phyloP scores from a whole-genome alignment of 108 stramenopile species.

The Nitzschia palea region DNA sequence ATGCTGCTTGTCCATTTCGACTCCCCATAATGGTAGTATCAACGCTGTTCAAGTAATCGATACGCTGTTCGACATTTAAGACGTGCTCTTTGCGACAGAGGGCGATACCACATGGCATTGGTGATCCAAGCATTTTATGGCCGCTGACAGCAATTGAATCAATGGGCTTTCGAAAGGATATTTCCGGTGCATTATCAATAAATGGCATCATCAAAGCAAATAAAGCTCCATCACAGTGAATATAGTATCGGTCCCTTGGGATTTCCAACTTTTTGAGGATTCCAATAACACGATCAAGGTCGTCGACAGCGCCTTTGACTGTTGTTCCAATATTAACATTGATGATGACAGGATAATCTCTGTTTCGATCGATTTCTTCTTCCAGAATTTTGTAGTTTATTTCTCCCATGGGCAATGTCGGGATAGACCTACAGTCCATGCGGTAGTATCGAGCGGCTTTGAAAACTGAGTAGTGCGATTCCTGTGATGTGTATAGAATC shows the following conservation, averaged over 20 bases:
- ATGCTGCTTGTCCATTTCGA: constrained; percentile 58
- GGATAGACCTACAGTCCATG: constrained; percentile 83
- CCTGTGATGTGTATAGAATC: constrained; percentile 73
- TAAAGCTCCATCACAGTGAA: constrained; percentile 87
- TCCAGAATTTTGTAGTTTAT: constrained; percentile 79
- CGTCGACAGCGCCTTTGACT: constrained; percentile 90
- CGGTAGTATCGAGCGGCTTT: constrained; percentile 88
- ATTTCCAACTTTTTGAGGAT: constrained; percentile 70
- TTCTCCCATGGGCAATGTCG: constrained; percentile 88
- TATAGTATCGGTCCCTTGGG: constrained; percentile 81
- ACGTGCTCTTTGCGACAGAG: constrained; percentile 86
- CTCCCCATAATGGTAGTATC: constrained; percentile 64
- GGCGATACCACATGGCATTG: constrained; percentile 90
- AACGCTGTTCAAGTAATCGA: constrained; percentile 74
- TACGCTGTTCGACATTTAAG: constrained; percentile 77
- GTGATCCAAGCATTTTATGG: constrained; percentile 91
- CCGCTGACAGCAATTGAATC: constrained; percentile 87
- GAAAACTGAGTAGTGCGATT: constrained; percentile 85
- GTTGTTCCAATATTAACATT: constrained; percentile 92
- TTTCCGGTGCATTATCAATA: constrained; percentile 75
- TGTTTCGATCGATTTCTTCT: constrained; percentile 65
- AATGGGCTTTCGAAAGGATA: constrained; percentile 82
- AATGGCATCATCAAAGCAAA: constrained; percentile 93
- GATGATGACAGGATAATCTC: constrained; percentile 77
- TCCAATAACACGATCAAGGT: constrained; percentile 82